Percentiles rank a stretch among this genome's conserved stretches.
These are phyloP conservation scores for Tothia fuscella DNA, from an alignment of 2,329 filamentous ascomycete species.

Conservation along the genomic window DNA sequence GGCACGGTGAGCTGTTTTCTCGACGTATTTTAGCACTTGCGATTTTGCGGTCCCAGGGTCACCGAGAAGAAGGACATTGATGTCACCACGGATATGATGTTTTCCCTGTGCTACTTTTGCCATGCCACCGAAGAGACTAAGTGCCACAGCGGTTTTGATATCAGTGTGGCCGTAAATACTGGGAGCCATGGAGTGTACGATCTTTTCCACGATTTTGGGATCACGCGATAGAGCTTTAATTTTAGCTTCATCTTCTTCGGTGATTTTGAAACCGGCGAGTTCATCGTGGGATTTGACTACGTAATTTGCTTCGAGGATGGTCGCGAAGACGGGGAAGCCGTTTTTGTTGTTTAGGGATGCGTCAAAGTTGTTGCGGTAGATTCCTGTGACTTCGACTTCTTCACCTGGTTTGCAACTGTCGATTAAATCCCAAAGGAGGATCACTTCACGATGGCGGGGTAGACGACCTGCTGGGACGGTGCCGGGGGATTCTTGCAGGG, in stretches of 20 bases:
- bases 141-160: constrained; percentile 90
- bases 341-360: constrained; percentile 97
- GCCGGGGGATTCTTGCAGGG: constrained; percentile 90
- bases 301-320: constrained; percentile 94
- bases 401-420: constrained; percentile 94
- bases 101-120: constrained; percentile 81
- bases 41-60: constrained; percentile 98
- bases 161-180: constrained; percentile 96
- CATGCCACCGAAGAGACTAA: constrained; percentile 90
- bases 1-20: constrained; percentile 91
- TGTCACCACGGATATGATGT: constrained; percentile 88
- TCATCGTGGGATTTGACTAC: constrained; percentile 96
- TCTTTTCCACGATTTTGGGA: constrained; percentile 82
- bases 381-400: constrained; percentile 92
- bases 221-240: constrained; percentile 84
- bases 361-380: constrained; percentile 97
- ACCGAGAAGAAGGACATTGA: constrained; percentile 91
- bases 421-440: constrained; percentile 92
- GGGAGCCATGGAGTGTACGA: constrained; percentile 85
- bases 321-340: constrained; percentile 95
- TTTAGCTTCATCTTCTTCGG: constrained; percentile 83
- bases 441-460: constrained; percentile 84
- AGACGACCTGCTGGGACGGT: constrained; percentile 93
- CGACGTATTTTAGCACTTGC: constrained; percentile 91
- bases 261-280: constrained; percentile 89